Base-by-base conservation (phyloP, 768 basidiomycete genomes). In the Lactarius tabidus region DNA sequence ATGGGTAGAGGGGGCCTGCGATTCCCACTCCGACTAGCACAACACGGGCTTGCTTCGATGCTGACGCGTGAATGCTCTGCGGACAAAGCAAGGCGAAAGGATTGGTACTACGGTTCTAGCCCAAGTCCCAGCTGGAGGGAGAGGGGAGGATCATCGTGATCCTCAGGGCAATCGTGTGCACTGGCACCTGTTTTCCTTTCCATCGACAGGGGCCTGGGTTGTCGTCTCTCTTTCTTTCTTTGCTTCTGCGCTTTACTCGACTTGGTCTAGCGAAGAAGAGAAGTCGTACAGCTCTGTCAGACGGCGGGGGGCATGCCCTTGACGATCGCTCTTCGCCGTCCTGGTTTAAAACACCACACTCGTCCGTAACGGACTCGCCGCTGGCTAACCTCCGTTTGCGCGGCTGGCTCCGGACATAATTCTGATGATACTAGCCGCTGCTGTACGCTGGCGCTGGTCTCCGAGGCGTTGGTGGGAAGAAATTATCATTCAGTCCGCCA, bases 71-170 rank as follows among this genome's bases (percentile, higher is more conserved):
- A 15, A 20, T 6, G 36, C 54, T 41, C 60, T 26, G 56, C 29
- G 60, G 35, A n/a, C 23, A 54, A 53, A 18, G 29, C 23, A 48
- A 39, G 33, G 18, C 18, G 31, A 33, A 33, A 33, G 8, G 4
- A 33, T 33, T 33, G 33, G 33, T 26, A 31, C 26, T 62, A 60
- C 60, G 10, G 36, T 36, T 9, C 36, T 52, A 55, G 59, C 51
- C 59, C 33, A 31, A 10, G 31, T 3, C 33, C 33, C 33, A 33
- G 33, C 33, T n/a, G 33, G 33, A 33, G 70, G 60, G 89, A 74
- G 43, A 85, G 87, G 75, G 39, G 53, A 28, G n/a, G 58, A 59
- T n/a, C n/a, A n/a, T n/a, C n/a, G n/a, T 31, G 63, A 60, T 64
- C 63, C 53, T 33, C 36, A 51, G 48, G 48, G 48, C 48, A 51